These are phyloP conservation scores for Arthrobotrys entomopaga DNA, from an alignment of 2,329 filamentous ascomycete species.

Conservation along the genomic window DNA sequence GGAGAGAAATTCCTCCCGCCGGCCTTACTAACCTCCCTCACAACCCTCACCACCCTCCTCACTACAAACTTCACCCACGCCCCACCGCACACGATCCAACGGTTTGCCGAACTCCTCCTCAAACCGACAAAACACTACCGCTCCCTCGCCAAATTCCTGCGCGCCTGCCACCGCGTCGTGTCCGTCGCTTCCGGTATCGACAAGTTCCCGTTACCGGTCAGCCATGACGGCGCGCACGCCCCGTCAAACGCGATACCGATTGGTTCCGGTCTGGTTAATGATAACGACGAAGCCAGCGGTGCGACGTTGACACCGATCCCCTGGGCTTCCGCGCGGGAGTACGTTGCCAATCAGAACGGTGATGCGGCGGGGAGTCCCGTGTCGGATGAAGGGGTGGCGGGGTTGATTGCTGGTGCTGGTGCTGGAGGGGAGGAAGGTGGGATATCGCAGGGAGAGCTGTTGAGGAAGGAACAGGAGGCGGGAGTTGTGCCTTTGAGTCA, in stretches of 20 bases:
- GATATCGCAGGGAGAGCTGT: constrained; percentile 82
- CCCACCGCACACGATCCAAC: constrained; percentile 92
- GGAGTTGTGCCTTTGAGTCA: constrained; percentile 78
- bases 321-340: constrained; percentile 68
- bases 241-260: constrained; percentile 65
- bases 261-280: constrained; percentile 68
- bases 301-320: constrained; percentile 93
- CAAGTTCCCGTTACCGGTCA: constrained; percentile 80
- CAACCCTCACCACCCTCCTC: constrained; percentile 67
- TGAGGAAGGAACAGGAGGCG: constrained; percentile 86
- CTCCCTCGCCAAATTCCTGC: constrained; percentile 83
- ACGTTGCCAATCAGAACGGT: constrained; percentile 54
- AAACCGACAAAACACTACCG: constrained; percentile 81
- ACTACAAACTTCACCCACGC: constrained; percentile 74
- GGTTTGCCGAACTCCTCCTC: constrained; percentile 85
- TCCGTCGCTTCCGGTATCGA: constrained; percentile 85
- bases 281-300: constrained; percentile 89
- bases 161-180: constrained; percentile 88
- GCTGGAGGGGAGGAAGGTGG: constrained; percentile 20
- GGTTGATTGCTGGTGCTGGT: constrained; percentile 59
- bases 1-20: constrained; percentile 56
- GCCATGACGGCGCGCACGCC: constrained; percentile 69
- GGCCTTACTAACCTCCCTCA: constrained; percentile 60
- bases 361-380: constrained; percentile 30
- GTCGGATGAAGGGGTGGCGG: constrained; percentile 27